Evolutionary conservation across 208 protist genomes (phyloP).

Genomic region (Vickermania ingenoplastis): DNA sequence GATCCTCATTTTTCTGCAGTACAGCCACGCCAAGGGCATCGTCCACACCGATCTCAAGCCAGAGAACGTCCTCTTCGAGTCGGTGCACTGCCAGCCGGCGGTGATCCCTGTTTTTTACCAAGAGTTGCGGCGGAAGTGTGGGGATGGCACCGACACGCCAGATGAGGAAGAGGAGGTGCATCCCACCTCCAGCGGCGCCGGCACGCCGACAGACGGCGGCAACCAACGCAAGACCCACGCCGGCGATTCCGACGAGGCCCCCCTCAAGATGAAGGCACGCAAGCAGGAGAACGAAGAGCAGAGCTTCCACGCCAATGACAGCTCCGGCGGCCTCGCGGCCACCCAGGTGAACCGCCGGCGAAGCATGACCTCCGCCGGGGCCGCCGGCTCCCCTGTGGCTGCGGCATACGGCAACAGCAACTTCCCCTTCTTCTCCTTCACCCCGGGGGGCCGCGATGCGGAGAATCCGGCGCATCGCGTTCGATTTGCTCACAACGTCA

Average conservation of each 20-base stretch:
- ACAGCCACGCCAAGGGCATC: conserved; percentile 47
- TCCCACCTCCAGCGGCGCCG: background rate
- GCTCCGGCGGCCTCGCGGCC: background rate
- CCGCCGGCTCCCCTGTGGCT: background rate
- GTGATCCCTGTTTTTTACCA: conserved; percentile 24
- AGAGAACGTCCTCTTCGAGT: conserved; percentile 80
- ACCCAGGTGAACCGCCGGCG: background rate
- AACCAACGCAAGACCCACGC: background rate
- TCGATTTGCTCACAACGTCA: conserved; percentile 16
- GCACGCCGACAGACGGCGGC: background rate
- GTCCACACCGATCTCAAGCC: conserved; percentile 83
- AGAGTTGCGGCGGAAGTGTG: background rate
- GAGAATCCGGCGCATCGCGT: background rate
- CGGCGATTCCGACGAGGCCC: background rate
- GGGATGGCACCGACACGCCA: background rate
- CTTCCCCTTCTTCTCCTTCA: background rate
- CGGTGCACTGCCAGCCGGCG: conserved; percentile 22
- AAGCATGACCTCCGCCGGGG: background rate
- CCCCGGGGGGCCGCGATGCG: background rate
- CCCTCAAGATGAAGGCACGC: background rate
- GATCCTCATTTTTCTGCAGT: conserved; percentile 59
- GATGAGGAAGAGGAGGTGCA: background rate
- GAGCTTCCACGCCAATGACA: background rate
- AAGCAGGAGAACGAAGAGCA: background rate
- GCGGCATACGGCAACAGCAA: background rate